These are phyloP conservation scores for Coelastrella sp. DNA, from an alignment of 139 green algal species.

Conservation along the genomic window DNA sequence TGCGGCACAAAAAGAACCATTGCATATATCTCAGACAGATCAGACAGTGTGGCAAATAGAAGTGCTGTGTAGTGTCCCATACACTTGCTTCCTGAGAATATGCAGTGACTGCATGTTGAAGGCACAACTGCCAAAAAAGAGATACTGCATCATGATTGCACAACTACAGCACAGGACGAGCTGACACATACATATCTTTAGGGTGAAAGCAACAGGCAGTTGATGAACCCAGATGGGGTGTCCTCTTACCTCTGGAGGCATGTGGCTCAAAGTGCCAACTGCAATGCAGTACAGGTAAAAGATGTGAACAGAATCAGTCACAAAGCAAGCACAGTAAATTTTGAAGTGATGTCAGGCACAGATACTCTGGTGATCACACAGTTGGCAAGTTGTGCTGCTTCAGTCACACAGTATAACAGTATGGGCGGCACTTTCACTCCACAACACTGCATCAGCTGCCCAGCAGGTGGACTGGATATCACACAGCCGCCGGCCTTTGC, in stretches of 20 bases:
- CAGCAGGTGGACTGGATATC: no score
- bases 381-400: no score
- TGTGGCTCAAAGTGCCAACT: conserved; percentile 13
- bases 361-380: not conserved
- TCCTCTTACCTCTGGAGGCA: conserved; percentile 11
- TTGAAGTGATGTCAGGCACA: not conserved
- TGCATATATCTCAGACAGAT: not conserved
- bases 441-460: no score
- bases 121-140: no score
- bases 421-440: not conserved
- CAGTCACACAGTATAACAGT: not conserved
- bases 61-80: not conserved
- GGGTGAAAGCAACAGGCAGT: not conserved
- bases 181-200: not conserved
- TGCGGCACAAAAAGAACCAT: not conserved
- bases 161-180: no score
- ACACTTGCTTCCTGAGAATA: not conserved
- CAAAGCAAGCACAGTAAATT: not conserved
- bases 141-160: no score
- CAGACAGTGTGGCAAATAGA: not conserved
- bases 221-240: not conserved
- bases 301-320: not conserved
- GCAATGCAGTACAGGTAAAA: not conserved
- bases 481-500: no score
- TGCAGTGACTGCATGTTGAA: no score